A percentile compares a stretch with the other conserved stretches of the same genome.
Conservation (phyloP, 257 asterid genomes). For the Ligustrum vulgare region DNA sequence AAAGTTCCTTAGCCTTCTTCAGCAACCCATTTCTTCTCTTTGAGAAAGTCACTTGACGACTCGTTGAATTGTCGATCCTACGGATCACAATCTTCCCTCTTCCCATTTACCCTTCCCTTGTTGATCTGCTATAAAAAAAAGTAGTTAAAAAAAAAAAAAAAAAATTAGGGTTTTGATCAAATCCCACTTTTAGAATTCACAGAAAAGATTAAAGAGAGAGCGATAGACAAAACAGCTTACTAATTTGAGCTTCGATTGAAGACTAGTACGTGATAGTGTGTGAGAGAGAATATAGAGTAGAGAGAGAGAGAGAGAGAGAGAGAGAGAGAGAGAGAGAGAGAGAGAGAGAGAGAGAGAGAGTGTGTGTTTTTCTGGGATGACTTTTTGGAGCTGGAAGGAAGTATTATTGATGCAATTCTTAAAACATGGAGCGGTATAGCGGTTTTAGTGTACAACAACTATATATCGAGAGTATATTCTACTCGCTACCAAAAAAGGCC, state of each 20-base stretch:
- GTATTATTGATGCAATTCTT: background rate
- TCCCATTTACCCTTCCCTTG: constrained; percentile 28
- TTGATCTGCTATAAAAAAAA: background rate
- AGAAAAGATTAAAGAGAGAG: background rate
- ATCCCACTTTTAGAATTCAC: too few relatives aligned
- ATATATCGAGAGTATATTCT: background rate
- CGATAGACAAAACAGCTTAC: constrained; percentile 29
- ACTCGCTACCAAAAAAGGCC: background rate
- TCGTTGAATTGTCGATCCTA: constrained; percentile 50
- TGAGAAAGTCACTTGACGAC: constrained; percentile 52
- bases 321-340: background rate
- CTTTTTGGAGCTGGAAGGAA: constrained; percentile 24
- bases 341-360: background rate
- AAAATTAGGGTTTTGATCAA: constrained; percentile 6
- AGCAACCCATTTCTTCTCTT: constrained; percentile 52
- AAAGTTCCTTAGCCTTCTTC: constrained; percentile 49
- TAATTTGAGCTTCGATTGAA: constrained; percentile 42
- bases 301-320: too few relatives aligned
- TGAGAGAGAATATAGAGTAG: constrained; percentile 3
- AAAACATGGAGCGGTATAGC: constrained; percentile 38
- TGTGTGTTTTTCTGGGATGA: constrained; percentile 7
- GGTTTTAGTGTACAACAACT: constrained; percentile 23
- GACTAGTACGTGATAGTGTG: constrained; percentile 2
- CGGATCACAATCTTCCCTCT: constrained; percentile 52
- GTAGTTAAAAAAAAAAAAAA: background rate